These are phyloP conservation scores for Alternaria solani DNA, from an alignment of 2,329 filamentous ascomycete genomes.

Conservation along the genomic window DNA sequence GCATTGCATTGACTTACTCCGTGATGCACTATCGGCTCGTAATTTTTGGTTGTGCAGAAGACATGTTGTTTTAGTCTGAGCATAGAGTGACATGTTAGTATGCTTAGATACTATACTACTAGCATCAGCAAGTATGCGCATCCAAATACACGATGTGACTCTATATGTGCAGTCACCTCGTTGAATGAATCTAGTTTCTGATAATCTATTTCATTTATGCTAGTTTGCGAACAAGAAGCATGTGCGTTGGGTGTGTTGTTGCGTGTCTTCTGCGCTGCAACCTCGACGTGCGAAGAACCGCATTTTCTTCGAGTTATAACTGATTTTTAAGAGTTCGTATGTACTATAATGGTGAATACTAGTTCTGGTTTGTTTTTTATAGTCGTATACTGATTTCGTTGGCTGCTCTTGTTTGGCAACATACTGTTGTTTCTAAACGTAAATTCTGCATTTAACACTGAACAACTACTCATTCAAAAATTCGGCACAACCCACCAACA, in stretches of 20 bases:
- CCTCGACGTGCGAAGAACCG: background rate
- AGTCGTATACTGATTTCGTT: background rate
- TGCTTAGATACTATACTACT: background rate
- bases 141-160: background rate
- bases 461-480: background rate
- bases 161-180: background rate
- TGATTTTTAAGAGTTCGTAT: background rate
- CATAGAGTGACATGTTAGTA: background rate
- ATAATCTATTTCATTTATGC: background rate
- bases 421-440: fast-evolving
- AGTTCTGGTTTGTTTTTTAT: background rate
- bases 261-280: background rate
- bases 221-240: background rate
- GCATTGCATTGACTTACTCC: background rate
- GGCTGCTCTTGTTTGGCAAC: background rate
- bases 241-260: background rate
- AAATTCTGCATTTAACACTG: background rate
- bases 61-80: background rate
- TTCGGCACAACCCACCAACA: background rate
- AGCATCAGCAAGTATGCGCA: background rate
- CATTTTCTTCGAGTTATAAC: background rate
- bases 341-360: fast-evolving
- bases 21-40: background rate
- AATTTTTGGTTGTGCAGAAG: background rate
- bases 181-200: background rate